Conservation (phyloP, 768 basidiomycete species). For the Termitomyces titanicus region DNA sequence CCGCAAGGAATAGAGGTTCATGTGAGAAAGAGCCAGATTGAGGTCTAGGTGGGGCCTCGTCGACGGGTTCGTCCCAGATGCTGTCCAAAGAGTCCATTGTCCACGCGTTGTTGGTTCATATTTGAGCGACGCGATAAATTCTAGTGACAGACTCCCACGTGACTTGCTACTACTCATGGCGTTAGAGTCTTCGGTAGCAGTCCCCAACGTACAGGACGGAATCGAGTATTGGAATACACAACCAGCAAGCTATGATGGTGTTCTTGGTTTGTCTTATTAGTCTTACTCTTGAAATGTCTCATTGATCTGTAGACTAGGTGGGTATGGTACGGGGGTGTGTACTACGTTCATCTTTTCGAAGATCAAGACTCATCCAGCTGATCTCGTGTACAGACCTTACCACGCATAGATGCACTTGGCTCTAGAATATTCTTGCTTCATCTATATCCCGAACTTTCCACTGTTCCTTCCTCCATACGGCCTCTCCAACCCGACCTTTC, state of each 20-base stretch:
- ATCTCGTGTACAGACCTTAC: slow-evolving; percentile 59
- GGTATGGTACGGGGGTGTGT: slow-evolving; percentile 49
- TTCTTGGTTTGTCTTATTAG: slow-evolving; percentile 53
- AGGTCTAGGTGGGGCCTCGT: slow-evolving; percentile 14
- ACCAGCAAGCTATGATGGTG: slow-evolving; percentile 81
- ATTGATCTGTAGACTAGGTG: slow-evolving; percentile 22
- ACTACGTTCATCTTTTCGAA: background rate
- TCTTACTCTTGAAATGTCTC: slow-evolving; percentile 13
- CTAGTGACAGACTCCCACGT: slow-evolving; percentile 4
- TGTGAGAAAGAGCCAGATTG: slow-evolving; percentile 19
- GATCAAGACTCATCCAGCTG: slow-evolving; percentile 16
- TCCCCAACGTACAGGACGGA: slow-evolving; percentile 68
- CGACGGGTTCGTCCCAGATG: slow-evolving; percentile 59
- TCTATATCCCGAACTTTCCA: slow-evolving; percentile 75
- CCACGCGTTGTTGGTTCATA: slow-evolving; percentile 40
- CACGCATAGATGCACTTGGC: slow-evolving; percentile 85
- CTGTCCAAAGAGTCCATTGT: slow-evolving; percentile 43
- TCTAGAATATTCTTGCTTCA: slow-evolving; percentile 86
- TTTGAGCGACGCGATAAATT: slow-evolving; percentile 29
- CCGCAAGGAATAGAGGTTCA: slow-evolving; percentile 54
- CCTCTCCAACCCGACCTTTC: slow-evolving; percentile 32
- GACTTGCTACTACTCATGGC: slow-evolving; percentile 7
- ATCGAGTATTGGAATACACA: slow-evolving; percentile 85
- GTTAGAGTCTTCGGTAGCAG: slow-evolving; percentile 8
- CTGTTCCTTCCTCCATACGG: slow-evolving; percentile 69